Evolutionary conservation across 1,284 basidiomycete genomes (phyloP), one percentile per base, ranked within the genome.

Genomic region (Ustilago lituana): DNA sequence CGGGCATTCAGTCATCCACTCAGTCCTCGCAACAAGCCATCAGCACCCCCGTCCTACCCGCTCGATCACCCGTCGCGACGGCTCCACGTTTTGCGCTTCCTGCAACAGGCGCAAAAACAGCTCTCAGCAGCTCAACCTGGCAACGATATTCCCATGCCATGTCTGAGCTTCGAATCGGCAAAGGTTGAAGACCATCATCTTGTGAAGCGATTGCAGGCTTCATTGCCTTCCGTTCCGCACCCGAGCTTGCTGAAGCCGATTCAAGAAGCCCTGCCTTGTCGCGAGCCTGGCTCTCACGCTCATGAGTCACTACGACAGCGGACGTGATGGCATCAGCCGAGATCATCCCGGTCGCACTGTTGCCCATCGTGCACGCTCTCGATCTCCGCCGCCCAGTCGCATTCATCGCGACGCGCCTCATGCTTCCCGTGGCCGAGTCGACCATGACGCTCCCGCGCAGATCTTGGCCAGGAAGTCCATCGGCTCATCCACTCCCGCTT

Each of bases 331-430:
- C 10, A 52, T 45, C 31, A 15, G 22, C 24, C 53, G 45, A 31
- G 45, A 55, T 29, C 37, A 17, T 5, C 44, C 53, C 22, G 33
- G 53, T 20, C 41, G 48, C 31, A 19, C 46, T n/a, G 15, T 38
- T n/a, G 49, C 45, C 24, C 38, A 33, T 8, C 56, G 56, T 26
- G 43, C 37, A 9, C 56, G 56, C n/a, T 59, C 56, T n/a, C 43
- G 44, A 22, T 59, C 56, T 10, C 56, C 56, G 6, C 43, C 54
- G 10, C 11, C 44, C 15, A 39, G 26, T 27, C 49, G 43, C 12
- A 45, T 51, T 27, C 5, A 26, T 33, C 43, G 31, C 22, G 35
- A 38, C 6, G 12, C 6, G 27, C 27, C 27, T 29, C 27, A 6
- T 7, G 12, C 27, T 29, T n/a, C n/a, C n/a, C n/a, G n/a, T n/a